phyloP scores from a whole-genome alignment of 495 filamentous ascomycete genomes.

The Xylaria bambusicola region DNA sequence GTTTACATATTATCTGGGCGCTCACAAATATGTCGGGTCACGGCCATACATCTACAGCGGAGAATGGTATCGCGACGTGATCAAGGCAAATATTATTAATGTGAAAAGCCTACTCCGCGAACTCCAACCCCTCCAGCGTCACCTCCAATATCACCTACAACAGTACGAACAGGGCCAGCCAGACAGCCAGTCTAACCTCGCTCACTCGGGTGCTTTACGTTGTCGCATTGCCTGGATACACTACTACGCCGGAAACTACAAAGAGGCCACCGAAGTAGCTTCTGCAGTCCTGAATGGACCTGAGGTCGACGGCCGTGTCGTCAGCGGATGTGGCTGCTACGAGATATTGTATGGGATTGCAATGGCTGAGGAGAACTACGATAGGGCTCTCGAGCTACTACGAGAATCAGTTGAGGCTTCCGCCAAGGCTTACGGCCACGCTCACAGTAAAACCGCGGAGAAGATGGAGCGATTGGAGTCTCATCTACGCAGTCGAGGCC shows the following conservation, averaged over 20 bases:
- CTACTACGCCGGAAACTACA: background rate
- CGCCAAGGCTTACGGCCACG: background rate
- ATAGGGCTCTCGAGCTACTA: background rate
- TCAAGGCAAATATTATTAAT: background rate
- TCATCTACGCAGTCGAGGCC: background rate
- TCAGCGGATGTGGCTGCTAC: background rate
- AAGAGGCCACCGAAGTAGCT: background rate
- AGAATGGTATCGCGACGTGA: background rate
- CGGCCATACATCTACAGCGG: background rate
- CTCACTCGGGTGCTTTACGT: background rate
- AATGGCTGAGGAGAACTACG: background rate
- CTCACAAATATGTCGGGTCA: background rate
- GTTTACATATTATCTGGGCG: background rate
- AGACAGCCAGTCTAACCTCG: background rate
- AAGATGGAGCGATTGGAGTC: background rate
- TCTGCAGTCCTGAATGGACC: background rate
- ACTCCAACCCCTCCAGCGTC: background rate
- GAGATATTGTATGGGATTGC: constrained; percentile 1
- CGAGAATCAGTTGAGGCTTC: background rate
- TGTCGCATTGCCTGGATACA: constrained; percentile 1
- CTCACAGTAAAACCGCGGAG: background rate
- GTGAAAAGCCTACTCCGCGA: background rate
- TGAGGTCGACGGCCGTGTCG: background rate
- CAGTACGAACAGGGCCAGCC: background rate
- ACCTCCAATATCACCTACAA: background rate